Evolutionary conservation across 73 alveolate species (phyloP).

Genomic region (Paramecium biaurelia): DNA sequence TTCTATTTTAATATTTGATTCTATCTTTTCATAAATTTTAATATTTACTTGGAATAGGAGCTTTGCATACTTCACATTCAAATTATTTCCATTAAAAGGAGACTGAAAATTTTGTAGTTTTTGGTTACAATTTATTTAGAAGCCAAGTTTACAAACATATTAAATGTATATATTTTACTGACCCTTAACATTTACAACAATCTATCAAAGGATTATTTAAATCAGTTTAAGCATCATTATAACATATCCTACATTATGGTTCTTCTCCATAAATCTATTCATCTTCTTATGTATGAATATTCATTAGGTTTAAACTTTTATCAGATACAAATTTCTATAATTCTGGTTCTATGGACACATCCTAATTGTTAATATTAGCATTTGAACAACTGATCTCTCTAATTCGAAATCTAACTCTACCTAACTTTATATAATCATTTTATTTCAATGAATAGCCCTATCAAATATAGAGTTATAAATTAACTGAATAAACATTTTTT

Average conservation of each 20-base stretch:
- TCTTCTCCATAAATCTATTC: background rate
- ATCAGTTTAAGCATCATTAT: slow-evolving; percentile 15
- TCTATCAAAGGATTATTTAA: slow-evolving; percentile 51
- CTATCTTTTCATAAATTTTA: background rate
- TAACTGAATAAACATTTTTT: background rate
- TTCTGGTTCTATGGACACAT: background rate
- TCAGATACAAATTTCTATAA: slow-evolving; percentile 33
- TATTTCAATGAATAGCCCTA: slow-evolving; percentile 73
- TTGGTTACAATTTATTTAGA: slow-evolving; percentile 72
- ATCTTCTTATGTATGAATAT: background rate
- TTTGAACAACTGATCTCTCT: slow-evolving; percentile 65
- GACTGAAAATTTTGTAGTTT: slow-evolving; percentile 71
- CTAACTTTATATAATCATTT: slow-evolving; percentile 77
- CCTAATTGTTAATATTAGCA: background rate
- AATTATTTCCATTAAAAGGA: slow-evolving; percentile 83
- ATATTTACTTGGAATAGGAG: slow-evolving; percentile 73
- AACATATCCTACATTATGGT: slow-evolving; percentile 49
- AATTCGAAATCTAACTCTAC: slow-evolving; percentile 73
- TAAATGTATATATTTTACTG: slow-evolving; percentile 67
- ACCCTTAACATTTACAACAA: slow-evolving; percentile 62
- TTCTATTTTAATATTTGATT: slow-evolving; percentile 43
- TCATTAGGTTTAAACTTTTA: background rate
- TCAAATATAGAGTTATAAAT: background rate
- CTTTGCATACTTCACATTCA: slow-evolving; percentile 95
- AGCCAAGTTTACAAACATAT: slow-evolving; percentile 90